Evolutionary conservation across 2,329 filamentous ascomycete genomes (phyloP), one percentile per base, ranked within the genome.

Genomic region (Alternaria brassicicola): DNA sequence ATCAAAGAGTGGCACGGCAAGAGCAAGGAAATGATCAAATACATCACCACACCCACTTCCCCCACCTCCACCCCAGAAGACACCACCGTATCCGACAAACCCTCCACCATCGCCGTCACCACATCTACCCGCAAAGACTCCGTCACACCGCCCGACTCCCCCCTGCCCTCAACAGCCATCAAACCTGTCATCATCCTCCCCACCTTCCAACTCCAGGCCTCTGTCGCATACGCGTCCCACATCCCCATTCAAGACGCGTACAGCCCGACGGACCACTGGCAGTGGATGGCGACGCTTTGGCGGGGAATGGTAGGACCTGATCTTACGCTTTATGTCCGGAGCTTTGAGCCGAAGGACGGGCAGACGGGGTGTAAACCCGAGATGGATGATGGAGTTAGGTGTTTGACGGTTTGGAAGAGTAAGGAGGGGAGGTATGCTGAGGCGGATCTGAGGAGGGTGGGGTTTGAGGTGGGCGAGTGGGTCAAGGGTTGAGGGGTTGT

Each of bases 211-310:
- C 85, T 97, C 38, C 90, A 89, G 12, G 85, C 89, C 0, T 89
- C 91, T 1, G 91, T 97, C 73, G 81, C 83, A 46, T 94, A 89
- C 74, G 90, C 93, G 1, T 87, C 86, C 53, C 82, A 84, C 13
- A 87, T 93, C 41, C 89, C 90, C 1, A 92, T 96, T 65, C 81
- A 84, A 17, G 93, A 96, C 72, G 83, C 84, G 6, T 97, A 96
- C 75, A 85, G 87, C 15, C 88, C 91, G 0, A 84, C 90, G n/a
- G 93, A 96, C 69, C 94, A 98, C 79, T 98, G 94, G 93, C 91
- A 96, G 76, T 98, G 94, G 94, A 92, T 95, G 82, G 94, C 94
- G 33, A 94, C 91, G 41, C 85, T 97, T 21, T 98, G 94, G 94
- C 88, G 93, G 9, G 92, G 92, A 9, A 90, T 91, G 52, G 84